Percentiles rank a stretch among this genome's conserved stretches.
phyloP scores from a whole-genome alignment of 192 early-diverging fungal genomes.

The Linderina pennispora region DNA sequence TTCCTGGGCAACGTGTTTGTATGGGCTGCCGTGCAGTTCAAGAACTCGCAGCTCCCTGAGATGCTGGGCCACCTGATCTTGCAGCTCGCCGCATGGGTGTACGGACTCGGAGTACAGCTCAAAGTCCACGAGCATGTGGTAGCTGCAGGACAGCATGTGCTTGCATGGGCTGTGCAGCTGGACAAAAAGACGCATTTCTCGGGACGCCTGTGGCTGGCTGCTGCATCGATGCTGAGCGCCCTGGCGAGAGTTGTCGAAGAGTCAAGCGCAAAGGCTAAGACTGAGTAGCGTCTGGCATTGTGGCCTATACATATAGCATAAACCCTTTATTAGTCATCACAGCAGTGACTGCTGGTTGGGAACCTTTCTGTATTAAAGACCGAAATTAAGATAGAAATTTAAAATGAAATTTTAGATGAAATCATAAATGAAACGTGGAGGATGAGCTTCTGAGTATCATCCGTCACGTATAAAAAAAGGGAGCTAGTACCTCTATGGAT shows the following conservation, averaged over 20 bases:
- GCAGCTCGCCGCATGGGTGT: slow-evolving; percentile 1
- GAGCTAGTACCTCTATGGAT: too few species aligned
- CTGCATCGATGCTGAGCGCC: slow-evolving; percentile 19
- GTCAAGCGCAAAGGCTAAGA: too few species aligned
- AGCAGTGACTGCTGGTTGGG: too few species aligned
- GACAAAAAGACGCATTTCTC: slow-evolving; percentile 24
- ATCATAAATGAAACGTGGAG: too few species aligned
- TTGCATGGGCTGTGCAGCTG: slow-evolving; percentile 14
- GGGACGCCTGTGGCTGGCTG: slow-evolving; percentile 11
- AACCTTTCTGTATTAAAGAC: too few species aligned
- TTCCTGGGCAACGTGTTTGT: slow-evolving; percentile 21
- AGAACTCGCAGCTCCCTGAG: slow-evolving; percentile 25
- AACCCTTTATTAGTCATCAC: too few species aligned
- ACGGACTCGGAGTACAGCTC: neutral
- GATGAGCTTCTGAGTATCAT: too few species aligned
- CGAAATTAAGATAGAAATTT: too few species aligned
- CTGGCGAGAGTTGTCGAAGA: slow-evolving; percentile 21
- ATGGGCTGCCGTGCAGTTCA: slow-evolving; percentile 28
- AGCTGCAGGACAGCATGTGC: neutral
- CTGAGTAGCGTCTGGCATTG: too few species aligned
- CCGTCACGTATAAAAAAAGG: too few species aligned
- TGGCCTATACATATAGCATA: too few species aligned
- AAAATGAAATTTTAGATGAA: too few species aligned
- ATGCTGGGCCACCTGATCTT: slow-evolving; percentile 2
- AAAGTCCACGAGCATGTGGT: slow-evolving; percentile 5